Evolutionary conservation across 2,329 filamentous ascomycete genomes (phyloP).

Genomic region (Botrytis pseudocinerea): DNA sequence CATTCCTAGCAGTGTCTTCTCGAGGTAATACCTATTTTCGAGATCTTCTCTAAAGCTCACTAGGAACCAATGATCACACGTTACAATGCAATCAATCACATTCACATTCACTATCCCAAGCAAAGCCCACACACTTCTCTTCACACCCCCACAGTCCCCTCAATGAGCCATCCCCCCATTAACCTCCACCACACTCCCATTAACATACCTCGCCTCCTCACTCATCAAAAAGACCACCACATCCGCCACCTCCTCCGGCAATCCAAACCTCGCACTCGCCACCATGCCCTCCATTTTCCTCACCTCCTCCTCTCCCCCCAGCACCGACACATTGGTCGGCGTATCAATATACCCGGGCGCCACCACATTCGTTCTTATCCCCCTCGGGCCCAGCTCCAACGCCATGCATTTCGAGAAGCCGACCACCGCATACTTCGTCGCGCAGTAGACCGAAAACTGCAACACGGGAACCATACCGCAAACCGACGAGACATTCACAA

Average conservation of each 20-base stretch:
- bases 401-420: slow-evolving; percentile 44
- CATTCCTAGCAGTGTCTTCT: too few species aligned
- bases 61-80: neutral
- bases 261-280: slow-evolving; percentile 33
- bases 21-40: too few species aligned
- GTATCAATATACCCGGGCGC: slow-evolving; percentile 48
- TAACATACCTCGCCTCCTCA: slow-evolving; percentile 53
- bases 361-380: slow-evolving; percentile 44
- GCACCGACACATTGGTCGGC: slow-evolving; percentile 50
- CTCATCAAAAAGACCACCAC: slow-evolving; percentile 53
- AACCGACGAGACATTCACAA: slow-evolving; percentile 46
- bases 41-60: neutral
- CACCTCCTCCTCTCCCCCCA: neutral
- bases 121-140: too few species aligned
- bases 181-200: slow-evolving; percentile 52
- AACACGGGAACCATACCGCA: slow-evolving; percentile 38
- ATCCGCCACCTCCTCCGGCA: slow-evolving; percentile 50
- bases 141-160: neutral
- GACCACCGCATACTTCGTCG: slow-evolving; percentile 45
- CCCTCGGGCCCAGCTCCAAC: slow-evolving; percentile 42
- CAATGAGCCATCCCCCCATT: slow-evolving; percentile 43
- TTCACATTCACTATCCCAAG: neutral
- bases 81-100: neutral
- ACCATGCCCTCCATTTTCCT: neutral
- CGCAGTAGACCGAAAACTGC: slow-evolving; percentile 39